Conservation (phyloP, 2,329 filamentous ascomycete species). For the Aureobasidium lini region DNA sequence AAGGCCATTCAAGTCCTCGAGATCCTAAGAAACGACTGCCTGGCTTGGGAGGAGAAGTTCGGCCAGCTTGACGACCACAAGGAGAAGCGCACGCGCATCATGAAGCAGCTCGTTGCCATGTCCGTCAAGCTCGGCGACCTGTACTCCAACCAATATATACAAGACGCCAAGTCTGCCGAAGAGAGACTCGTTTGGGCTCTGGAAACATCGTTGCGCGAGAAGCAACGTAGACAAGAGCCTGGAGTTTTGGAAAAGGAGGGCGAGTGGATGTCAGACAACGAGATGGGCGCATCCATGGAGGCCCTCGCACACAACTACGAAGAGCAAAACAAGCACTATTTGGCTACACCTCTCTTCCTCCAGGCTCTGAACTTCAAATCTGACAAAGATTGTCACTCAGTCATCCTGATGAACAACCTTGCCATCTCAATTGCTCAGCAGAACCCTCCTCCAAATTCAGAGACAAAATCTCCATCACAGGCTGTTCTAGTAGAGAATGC, state of each 20-base stretch:
- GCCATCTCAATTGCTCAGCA: slow-evolving; percentile 66
- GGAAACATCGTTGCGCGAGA: slow-evolving; percentile 69
- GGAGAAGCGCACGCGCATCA: slow-evolving; percentile 50
- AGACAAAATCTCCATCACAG: slow-evolving; percentile 28
- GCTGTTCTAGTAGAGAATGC: slow-evolving; percentile 61
- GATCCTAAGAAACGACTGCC: slow-evolving; percentile 62
- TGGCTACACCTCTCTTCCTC: slow-evolving; percentile 79
- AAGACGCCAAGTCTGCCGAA: slow-evolving; percentile 66
- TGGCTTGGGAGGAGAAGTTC: slow-evolving; percentile 41
- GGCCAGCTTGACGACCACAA: slow-evolving; percentile 35
- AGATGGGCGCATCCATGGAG: slow-evolving; percentile 56
- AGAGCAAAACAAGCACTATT: slow-evolving; percentile 63
- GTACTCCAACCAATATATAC: slow-evolving; percentile 68
- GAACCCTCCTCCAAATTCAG: slow-evolving; percentile 30
- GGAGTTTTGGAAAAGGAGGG: slow-evolving; percentile 59
- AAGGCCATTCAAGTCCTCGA: slow-evolving; percentile 72
- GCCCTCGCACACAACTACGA: slow-evolving; percentile 73
- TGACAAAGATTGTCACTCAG: slow-evolving; percentile 62
- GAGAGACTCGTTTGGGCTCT: slow-evolving; percentile 72
- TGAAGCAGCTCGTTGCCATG: slow-evolving; percentile 67
- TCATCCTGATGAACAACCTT: slow-evolving; percentile 81
- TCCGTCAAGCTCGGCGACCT: slow-evolving; percentile 79
- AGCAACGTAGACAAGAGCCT: slow-evolving; percentile 56
- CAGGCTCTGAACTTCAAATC: slow-evolving; percentile 69
- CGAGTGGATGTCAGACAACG: slow-evolving; percentile 60